Evolutionary conservation across 495 filamentous ascomycete species (phyloP).

Genomic region (Penicillium bovifimosum): DNA sequence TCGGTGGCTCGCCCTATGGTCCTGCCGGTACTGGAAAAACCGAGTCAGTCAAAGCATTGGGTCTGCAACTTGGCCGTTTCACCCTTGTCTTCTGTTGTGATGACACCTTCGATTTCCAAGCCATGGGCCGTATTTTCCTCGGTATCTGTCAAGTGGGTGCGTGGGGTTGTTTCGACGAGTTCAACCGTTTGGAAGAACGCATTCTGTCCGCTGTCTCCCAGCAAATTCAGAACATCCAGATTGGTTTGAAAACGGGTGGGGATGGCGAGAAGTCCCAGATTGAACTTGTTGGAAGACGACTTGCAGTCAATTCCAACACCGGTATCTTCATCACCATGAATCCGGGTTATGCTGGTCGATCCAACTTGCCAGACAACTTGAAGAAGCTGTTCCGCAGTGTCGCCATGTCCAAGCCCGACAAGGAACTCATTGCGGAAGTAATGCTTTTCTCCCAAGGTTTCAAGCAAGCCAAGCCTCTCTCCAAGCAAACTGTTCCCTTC

Average conservation of each 20-base stretch:
- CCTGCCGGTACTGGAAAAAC: slow-evolving; percentile 99
- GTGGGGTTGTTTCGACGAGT: slow-evolving; percentile 99
- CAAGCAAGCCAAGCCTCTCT: slow-evolving; percentile 86
- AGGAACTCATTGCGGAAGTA: slow-evolving; percentile 97
- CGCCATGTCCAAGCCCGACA: slow-evolving; percentile 99
- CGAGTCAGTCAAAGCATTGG: slow-evolving; percentile 95
- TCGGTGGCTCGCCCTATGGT: slow-evolving; percentile 95
- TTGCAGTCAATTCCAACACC: slow-evolving; percentile 83
- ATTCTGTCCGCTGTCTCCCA: slow-evolving; percentile 97
- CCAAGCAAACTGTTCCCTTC: slow-evolving; percentile 93
- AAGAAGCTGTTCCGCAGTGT: slow-evolving; percentile 99
- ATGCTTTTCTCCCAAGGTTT: slow-evolving; percentile 99
- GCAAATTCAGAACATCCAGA: slow-evolving; percentile 97
- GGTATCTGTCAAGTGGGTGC: slow-evolving; percentile 99
- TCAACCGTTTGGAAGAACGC: slow-evolving; percentile 95
- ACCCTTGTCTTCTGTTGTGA: slow-evolving; percentile 99
- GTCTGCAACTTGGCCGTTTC: slow-evolving; percentile 92
- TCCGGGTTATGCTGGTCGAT: slow-evolving; percentile 95
- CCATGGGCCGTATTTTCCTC: slow-evolving; percentile 98
- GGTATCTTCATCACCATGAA: slow-evolving; percentile 99
- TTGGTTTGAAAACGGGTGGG: slow-evolving; percentile 76
- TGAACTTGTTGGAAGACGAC: slow-evolving; percentile 83
- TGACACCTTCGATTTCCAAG: slow-evolving; percentile 98
- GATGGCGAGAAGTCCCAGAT: slow-evolving; percentile 79
- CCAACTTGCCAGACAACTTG: slow-evolving; percentile 94